A percentile compares a stretch with the other conserved stretches of the same genome.
Evolutionary conservation across 1,284 basidiomycete genomes (phyloP).

Genomic region (Puccinia coronata): DNA sequence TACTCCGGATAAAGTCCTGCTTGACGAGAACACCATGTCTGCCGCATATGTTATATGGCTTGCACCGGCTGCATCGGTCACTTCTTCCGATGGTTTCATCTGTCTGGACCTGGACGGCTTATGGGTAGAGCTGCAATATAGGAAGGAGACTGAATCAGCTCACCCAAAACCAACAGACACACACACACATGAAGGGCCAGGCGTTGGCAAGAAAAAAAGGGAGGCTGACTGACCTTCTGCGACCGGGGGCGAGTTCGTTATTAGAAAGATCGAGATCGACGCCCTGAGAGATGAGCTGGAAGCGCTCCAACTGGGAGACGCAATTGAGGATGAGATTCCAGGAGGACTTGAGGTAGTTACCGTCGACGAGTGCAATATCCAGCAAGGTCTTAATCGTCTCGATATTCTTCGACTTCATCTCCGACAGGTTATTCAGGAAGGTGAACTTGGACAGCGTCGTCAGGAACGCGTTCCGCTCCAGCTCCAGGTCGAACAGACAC

Average conservation of each 20-base stretch:
- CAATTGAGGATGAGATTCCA: slow-evolving; percentile 94
- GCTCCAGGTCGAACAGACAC: slow-evolving; percentile 90
- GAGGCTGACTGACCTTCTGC: slow-evolving; percentile 4
- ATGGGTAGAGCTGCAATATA: slow-evolving; percentile 47
- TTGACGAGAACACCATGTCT: slow-evolving; percentile 98
- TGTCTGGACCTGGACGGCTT: slow-evolving; percentile 57
- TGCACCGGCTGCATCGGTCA: slow-evolving; percentile 94
- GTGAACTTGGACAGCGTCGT: slow-evolving; percentile 97
- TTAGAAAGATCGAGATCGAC: slow-evolving; percentile 41
- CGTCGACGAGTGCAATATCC: slow-evolving; percentile 88
- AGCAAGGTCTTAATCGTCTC: slow-evolving; percentile 92
- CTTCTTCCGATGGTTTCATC: slow-evolving; percentile 76
- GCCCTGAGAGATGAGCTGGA: slow-evolving; percentile 90
- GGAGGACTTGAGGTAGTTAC: slow-evolving; percentile 88
- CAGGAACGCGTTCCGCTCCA: slow-evolving; percentile 93
- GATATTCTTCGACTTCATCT: slow-evolving; percentile 98
- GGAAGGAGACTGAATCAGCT: slow-evolving; percentile 5
- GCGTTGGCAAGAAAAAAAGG: too few relatives aligned
- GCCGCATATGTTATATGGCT: slow-evolving; percentile 97
- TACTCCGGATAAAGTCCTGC: slow-evolving; percentile 89
- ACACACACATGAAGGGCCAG: too few relatives aligned
- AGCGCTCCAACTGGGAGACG: slow-evolving; percentile 93
- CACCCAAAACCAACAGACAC: neutral
- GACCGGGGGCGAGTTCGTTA: slow-evolving; percentile 11
- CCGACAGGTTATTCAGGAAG: slow-evolving; percentile 89